Evolutionary conservation across 2,329 filamentous ascomycete genomes (phyloP).

Genomic region (Chaetoscypha palmicola): DNA sequence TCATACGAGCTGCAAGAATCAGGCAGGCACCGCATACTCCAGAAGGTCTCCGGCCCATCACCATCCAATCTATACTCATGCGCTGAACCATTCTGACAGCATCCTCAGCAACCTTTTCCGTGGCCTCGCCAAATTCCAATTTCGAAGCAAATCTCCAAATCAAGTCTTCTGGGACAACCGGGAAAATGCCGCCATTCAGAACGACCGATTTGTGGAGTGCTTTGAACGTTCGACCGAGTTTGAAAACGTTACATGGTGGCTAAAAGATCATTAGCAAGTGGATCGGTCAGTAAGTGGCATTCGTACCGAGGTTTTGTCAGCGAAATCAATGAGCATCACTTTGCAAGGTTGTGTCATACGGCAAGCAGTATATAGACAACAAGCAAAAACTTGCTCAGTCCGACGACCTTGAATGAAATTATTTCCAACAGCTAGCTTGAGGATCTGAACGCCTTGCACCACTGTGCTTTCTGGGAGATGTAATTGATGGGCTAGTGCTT

Average conservation of each 20-base stretch:
- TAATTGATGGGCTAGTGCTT: slow-evolving; percentile 54
- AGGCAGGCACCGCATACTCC: slow-evolving; percentile 92
- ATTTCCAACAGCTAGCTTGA: slow-evolving; percentile 65
- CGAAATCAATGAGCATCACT: slow-evolving; percentile 91
- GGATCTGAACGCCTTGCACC: slow-evolving; percentile 63
- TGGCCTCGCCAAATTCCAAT: slow-evolving; percentile 80
- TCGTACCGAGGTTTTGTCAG: slow-evolving; percentile 61
- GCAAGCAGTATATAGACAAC: slow-evolving; percentile 84
- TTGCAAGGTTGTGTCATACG: slow-evolving; percentile 72
- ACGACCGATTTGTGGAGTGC: slow-evolving; percentile 66
- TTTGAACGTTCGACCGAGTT: slow-evolving; percentile 85
- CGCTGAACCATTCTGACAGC: slow-evolving; percentile 81
- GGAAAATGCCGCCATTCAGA: slow-evolving; percentile 55
- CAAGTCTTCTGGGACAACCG: slow-evolving; percentile 79
- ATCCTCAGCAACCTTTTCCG: slow-evolving; percentile 78
- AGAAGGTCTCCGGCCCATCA: slow-evolving; percentile 84
- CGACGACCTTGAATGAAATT: slow-evolving; percentile 84
- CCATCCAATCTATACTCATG: slow-evolving; percentile 98
- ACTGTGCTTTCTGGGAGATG: slow-evolving; percentile 54
- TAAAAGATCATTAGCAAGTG: slow-evolving; percentile 33
- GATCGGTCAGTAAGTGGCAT: background rate
- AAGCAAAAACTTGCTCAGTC: slow-evolving; percentile 78
- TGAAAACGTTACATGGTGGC: slow-evolving; percentile 72
- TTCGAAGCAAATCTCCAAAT: slow-evolving; percentile 87
- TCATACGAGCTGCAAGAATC: slow-evolving; percentile 92